phyloP scores from a whole-genome alignment of 108 stramenopile species.

The Fragilaria radians region DNA sequence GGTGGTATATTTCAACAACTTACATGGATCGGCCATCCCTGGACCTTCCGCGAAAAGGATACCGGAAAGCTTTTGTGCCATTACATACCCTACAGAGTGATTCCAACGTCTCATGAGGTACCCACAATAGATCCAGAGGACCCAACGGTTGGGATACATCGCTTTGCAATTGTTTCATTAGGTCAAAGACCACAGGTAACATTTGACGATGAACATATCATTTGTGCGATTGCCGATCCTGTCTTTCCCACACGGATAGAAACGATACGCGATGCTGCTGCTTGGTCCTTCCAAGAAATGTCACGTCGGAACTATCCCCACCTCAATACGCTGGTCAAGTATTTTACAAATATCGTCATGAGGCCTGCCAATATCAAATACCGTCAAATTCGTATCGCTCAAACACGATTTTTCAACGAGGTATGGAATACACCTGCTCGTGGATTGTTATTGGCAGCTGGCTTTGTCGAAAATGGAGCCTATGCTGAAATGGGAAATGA shows the following conservation, averaged over 20 bases:
- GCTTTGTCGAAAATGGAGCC: slow-evolving; percentile 51
- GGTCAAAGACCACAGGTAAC: neutral
- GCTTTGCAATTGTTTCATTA: slow-evolving; percentile 12
- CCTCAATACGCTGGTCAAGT: slow-evolving; percentile 33
- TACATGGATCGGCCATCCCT: slow-evolving; percentile 55
- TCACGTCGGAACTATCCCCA: slow-evolving; percentile 22
- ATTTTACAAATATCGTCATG: slow-evolving; percentile 47
- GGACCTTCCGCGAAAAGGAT: slow-evolving; percentile 56
- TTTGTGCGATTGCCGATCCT: slow-evolving; percentile 20
- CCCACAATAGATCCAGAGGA: slow-evolving; percentile 24
- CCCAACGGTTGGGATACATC: slow-evolving; percentile 12
- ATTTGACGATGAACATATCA: slow-evolving; percentile 7
- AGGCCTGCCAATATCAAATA: slow-evolving; percentile 50
- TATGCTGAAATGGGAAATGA: slow-evolving; percentile 45
- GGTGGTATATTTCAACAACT: slow-evolving; percentile 10
- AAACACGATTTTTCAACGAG: slow-evolving; percentile 23
- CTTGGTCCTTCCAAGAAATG: slow-evolving; percentile 54
- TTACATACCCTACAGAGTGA: slow-evolving; percentile 64
- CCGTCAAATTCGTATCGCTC: slow-evolving; percentile 45
- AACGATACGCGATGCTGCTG: slow-evolving; percentile 23
- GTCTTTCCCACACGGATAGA: slow-evolving; percentile 23
- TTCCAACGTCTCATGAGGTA: slow-evolving; percentile 32
- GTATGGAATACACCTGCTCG: slow-evolving; percentile 60
- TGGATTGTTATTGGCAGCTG: slow-evolving; percentile 47
- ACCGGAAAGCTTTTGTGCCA: slow-evolving; percentile 25